Base-by-base conservation (phyloP, 805 yeast species). In the Lipomyces oligophaga region DNA sequence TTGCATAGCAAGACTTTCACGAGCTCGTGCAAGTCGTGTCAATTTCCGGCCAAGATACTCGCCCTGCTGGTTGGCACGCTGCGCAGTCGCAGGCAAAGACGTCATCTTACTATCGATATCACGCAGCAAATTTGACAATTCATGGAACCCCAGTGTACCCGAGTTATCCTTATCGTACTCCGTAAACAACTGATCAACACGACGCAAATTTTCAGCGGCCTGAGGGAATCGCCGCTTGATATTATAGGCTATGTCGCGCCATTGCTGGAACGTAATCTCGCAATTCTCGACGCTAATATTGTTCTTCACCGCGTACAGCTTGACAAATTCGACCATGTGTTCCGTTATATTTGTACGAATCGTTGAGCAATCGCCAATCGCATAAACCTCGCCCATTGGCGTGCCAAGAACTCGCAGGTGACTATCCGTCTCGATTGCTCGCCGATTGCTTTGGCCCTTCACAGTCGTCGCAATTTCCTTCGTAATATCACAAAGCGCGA, bases 351-450 rank as follows among this genome's bases (percentile, higher is more conserved):
- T 78, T 1, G 82, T 75, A 57, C 83, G 74, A 20, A 81, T 76
- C 0, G 85, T 80, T 2, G 85, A 68, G 58, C 86, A 81, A 62
- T 81, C 87, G 38, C 87, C 87, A 57, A 81, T 77, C 2, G 85
- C 85, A 58, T 80, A 81, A 22, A 80, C 81, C 48, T 78, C 83
- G 47, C 83, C 84, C 32, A 70, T 59, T 25, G 83, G 83, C 3
- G 85, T 77, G 24, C 88, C 88, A 41, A 79, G 61, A 7, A 82
- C 83, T 52, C 87, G 72, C 55, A 81, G 65, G 54, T 82, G 85
- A n/a, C 82, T 69, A 61, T 82, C 88, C 0, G 87, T 81, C 61
- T 82, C 87, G 38, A 82, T 76, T n/a, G 87, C 88, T 56, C 83
- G 75, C 58, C 70, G 74, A 61, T 82, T 82, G 54, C 68, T 69